Evolutionary conservation across 768 basidiomycete species (phyloP).

Genomic region (Phlegmacium glaucopus): DNA sequence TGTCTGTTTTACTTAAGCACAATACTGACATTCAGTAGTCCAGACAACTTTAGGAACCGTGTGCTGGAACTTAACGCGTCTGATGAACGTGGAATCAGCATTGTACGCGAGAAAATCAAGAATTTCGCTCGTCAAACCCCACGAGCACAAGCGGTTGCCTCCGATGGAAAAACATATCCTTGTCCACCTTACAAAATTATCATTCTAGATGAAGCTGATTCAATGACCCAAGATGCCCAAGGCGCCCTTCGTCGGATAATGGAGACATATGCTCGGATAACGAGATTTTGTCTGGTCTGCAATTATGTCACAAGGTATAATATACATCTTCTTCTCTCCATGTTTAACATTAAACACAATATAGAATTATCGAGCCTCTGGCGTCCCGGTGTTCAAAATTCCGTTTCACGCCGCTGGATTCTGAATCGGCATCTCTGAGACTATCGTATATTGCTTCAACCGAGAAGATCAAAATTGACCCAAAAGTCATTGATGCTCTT

Average conservation of each 20-base stretch:
- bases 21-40: constrained; percentile 41
- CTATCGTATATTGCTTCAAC: constrained; percentile 75
- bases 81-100: constrained; percentile 95
- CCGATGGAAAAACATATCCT: constrained; percentile 82
- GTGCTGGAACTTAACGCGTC: constrained; percentile 98
- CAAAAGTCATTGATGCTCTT: constrained; percentile 65
- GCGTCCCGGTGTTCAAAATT: constrained; percentile 99
- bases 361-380: constrained; percentile 95
- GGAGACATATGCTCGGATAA: constrained; percentile 98
- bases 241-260: constrained; percentile 96
- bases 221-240: constrained; percentile 99
- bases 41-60: constrained; percentile 88
- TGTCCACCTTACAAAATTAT: constrained; percentile 99
- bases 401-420: constrained; percentile 91
- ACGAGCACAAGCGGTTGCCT: constrained; percentile 67
- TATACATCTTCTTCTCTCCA: background rate
- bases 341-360: background rate
- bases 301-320: constrained; percentile 96
- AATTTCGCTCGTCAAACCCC: constrained; percentile 93
- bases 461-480: constrained; percentile 61
- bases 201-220: constrained; percentile 98
- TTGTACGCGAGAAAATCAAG: constrained; percentile 99
- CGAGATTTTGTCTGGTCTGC: constrained; percentile 96
- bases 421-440: constrained; percentile 67
- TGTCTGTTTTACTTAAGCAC: background rate